Base-by-base conservation (phyloP, 768 basidiomycete species). In the Rhodotorula toruloides region DNA sequence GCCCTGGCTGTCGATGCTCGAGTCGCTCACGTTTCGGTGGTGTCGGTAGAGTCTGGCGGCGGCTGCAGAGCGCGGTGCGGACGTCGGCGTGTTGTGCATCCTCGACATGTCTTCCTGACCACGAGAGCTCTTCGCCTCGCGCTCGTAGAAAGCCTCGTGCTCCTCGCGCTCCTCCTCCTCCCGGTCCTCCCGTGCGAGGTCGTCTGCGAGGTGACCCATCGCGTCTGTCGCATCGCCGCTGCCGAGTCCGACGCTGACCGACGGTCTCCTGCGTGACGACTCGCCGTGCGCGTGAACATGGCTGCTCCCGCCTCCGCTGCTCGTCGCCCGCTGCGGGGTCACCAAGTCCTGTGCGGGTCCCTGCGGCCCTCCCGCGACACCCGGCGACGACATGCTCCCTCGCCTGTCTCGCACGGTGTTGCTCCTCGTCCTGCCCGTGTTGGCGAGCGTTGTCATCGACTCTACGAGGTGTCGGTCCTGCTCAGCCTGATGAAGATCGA, bases 1-100 rank as follows among this genome's bases (percentile, higher is more conserved):
- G 48, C 71, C 71, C 29, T 73, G 70, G 34, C 70, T 72, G 65
- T 75, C 73, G 61, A 75, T 66, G 48, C 70, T 72, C 61, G 74
- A 74, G 52, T 74, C 72, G 57, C 67, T 70, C 53, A 75, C 29
- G 50, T 74, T 75, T 48, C 74, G 65, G 46, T 73, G 69, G 47
- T 74, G 73, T 4, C 71, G 63, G 62, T 74, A 74, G 46, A 74
- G 60, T 43, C 66, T 53, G 14, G 71, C 70, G 11, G 70, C 70
- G 17, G 65, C 65, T 1, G 70, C 55, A 19, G 65, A 67, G 22
- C 63, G 58, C 54, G 52, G 46, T 39, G 40, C 42, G 62, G 19
- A 13, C 43, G 12, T 17, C 39, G 62, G 39, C 37, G 34, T 55
- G 46, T n/a, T 39, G 54, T 55, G 34, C 34, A 27, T 12, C 14